phyloP scores from a whole-genome alignment of 257 asterid species.

The Nicotiana noctiflora region DNA sequence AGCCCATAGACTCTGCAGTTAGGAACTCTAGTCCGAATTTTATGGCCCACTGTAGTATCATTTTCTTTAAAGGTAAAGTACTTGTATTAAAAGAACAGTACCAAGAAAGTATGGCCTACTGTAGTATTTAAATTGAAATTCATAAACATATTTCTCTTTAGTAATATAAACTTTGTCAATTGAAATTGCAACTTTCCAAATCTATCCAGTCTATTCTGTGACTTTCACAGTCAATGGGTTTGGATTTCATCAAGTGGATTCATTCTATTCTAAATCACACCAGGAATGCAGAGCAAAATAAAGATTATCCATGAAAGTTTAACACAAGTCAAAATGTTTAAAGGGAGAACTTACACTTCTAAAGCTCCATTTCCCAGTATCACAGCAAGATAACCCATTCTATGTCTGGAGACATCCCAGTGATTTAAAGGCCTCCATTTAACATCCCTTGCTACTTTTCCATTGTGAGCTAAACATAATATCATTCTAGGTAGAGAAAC shows the following conservation, averaged over 20 bases:
- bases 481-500: conserved; percentile 80
- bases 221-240: no score
- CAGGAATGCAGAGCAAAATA: not conserved
- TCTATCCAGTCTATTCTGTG: no score
- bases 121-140: no score
- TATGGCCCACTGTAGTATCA: no score
- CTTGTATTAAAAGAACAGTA: no score
- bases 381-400: conserved; percentile 92
- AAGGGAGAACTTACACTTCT: conserved; percentile 67
- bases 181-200: no score
- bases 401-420: conserved; percentile 39
- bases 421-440: conserved; percentile 77
- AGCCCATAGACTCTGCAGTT: no score
- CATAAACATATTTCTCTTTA: no score
- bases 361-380: conserved; percentile 89
- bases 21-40: no score
- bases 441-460: conserved; percentile 88
- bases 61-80: no score
- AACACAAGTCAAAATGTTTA: not conserved
- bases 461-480: conserved; percentile 86
- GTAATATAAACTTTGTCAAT: no score
- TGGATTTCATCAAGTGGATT: not conserved
- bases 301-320: not conserved
- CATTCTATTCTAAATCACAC: conserved; percentile 3
- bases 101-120: no score